Evolutionary conservation across 805 yeast species (phyloP).

Genomic region (Cyberlindnera mississippiensis): DNA sequence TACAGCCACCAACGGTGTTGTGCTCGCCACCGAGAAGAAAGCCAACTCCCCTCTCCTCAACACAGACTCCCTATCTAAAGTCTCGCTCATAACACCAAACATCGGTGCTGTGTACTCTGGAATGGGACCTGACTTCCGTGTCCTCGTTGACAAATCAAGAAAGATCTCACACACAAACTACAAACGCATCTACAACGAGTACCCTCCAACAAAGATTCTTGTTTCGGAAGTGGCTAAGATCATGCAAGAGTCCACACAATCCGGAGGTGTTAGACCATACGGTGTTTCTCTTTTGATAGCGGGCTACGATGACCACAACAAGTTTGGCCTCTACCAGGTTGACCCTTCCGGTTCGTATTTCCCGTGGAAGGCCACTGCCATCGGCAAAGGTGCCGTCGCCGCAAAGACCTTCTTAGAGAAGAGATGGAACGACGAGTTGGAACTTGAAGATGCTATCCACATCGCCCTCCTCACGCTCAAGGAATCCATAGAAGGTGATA

Average conservation of each 20-base stretch:
- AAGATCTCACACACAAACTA: conserved; percentile 90
- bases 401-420: conserved; percentile 97
- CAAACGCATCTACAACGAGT: conserved; percentile 90
- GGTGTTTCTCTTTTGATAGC: conserved; percentile 95
- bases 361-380: conserved; percentile 99
- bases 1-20: conserved; percentile 86
- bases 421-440: conserved; percentile 97
- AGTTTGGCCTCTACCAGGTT: conserved; percentile 86
- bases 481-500: conserved; percentile 96
- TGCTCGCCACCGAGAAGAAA: conserved; percentile 94
- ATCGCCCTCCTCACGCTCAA: conserved; percentile 91
- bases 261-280: conserved; percentile 98
- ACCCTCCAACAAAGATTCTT: conserved; percentile 92
- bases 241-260: conserved; percentile 98
- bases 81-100: conserved; percentile 85
- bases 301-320: conserved; percentile 77
- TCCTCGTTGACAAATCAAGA: conserved; percentile 88
- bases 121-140: conserved; percentile 98
- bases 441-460: conserved; percentile 96
- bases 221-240: conserved; percentile 94
- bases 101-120: conserved; percentile 97
- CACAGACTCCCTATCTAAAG: conserved; percentile 69
- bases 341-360: conserved; percentile 97
- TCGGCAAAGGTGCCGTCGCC: conserved; percentile 93
- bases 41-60: conserved; percentile 74